Base-by-base conservation (phyloP, 139 green algal species). In the Pseudopediastrum boryanum region DNA sequence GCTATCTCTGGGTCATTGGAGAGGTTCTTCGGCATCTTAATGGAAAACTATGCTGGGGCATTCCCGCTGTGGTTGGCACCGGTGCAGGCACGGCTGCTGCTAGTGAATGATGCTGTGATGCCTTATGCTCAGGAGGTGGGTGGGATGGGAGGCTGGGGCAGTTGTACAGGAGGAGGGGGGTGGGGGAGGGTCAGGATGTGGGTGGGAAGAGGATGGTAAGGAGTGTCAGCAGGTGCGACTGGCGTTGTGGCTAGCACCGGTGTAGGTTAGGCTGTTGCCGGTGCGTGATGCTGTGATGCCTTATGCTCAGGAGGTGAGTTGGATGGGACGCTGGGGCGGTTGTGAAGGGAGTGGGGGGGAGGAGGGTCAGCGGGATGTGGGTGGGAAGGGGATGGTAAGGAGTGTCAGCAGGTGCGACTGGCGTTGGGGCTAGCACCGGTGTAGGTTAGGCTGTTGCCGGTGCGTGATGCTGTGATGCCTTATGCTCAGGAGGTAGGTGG, bases 61-160 rank as follows among this genome's bases (percentile, higher is more conserved):
- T 98, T 99, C 83, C 94, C 95, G 13, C 79, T 98, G 68, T 98
- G 95, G 95, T 71, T 99, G 69, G 93, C 95, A 2, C 95, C 95
- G 2, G 86, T 93, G 75, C 94, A 98, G 90, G 84, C 89, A 68
- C 89, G 89, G 12, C 75, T 98, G 65, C 83, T 98, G 71, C 87
- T 90, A 0, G 89, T 98, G 23, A 96, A 92, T 35, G 91, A 94
- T 48, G 78, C 84, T 10, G 72, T 94, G 63, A 31, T 77, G 43
- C 83, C 84, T 0, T 98, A 96, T 62, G 89, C 88, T 1, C 16
- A 91, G 0, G 56, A 90, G n/a, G 87, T 64, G 42, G 9, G 80
- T 23, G 42, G 13, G 67, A 48, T 12, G 35, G 31, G 35, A 23
- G 31, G 65, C 42, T 10, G 39, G 16, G 44, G 12, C 6, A 51